Conservation (phyloP, 2,329 filamentous ascomycete genomes). For the Alternaria atra region DNA sequence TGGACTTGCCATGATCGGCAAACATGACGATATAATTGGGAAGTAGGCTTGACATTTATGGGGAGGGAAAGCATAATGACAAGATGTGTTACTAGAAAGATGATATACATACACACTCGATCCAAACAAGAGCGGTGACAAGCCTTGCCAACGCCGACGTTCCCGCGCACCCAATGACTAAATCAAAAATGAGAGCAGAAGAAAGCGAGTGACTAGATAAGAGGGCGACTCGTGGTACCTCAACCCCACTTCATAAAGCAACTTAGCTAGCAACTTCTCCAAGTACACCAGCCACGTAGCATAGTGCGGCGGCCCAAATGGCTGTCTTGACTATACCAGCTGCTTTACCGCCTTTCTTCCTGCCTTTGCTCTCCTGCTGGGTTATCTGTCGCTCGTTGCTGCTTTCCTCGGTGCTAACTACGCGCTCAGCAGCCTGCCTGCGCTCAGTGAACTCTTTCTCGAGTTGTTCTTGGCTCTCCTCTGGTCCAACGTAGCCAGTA, state of each 20-base stretch:
- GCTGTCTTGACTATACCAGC: slow-evolving; percentile 42
- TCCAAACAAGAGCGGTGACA: not conserved
- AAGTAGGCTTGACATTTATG: not conserved
- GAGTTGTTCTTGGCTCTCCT: slow-evolving; percentile 32
- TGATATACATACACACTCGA: not conserved
- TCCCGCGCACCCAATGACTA: not conserved
- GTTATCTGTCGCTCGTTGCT: not conserved
- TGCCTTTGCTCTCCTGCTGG: slow-evolving; percentile 8
- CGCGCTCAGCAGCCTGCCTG: slow-evolving; percentile 27
- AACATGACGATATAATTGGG: not conserved
- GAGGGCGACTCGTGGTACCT: not conserved
- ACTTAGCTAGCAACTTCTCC: slow-evolving; percentile 33
- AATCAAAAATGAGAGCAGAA: not conserved
- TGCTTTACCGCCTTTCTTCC: slow-evolving; percentile 21
- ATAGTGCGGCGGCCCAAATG: slow-evolving; percentile 39
- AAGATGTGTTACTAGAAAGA: not conserved
- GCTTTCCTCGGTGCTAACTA: slow-evolving; percentile 4
- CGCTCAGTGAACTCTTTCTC: slow-evolving; percentile 37
- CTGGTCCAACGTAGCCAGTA: slow-evolving; percentile 46
- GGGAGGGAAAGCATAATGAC: not conserved
- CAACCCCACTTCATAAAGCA: not conserved
- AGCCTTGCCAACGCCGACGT: not conserved
- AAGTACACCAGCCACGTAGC: slow-evolving; percentile 46
- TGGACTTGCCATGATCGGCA: too few species aligned
- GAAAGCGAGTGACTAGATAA: not conserved